Evolutionary conservation across 1,139 yeast genomes (phyloP).

Genomic region (Candida anutae): DNA sequence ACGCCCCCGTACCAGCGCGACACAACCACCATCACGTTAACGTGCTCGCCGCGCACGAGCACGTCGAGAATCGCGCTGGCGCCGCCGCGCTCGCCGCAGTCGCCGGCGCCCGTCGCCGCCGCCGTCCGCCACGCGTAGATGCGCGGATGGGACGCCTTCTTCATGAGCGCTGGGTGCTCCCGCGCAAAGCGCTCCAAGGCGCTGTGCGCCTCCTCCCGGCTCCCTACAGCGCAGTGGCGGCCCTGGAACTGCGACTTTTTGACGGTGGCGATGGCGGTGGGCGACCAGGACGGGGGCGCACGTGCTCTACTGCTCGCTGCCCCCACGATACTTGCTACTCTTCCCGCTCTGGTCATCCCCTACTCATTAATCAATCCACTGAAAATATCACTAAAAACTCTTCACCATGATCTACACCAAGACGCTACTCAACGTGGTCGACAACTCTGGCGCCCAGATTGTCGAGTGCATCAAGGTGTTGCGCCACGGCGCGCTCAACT

Average conservation of each 20-base stretch:
- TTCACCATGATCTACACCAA: slow-evolving; percentile 72
- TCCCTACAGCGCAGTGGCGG: slow-evolving; percentile 32
- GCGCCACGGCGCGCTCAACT: slow-evolving; percentile 78
- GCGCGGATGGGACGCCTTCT: slow-evolving; percentile 55
- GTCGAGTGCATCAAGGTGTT: slow-evolving; percentile 95
- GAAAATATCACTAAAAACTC: too few species aligned
- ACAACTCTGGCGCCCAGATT: slow-evolving; percentile 90
- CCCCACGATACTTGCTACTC: too few species aligned
- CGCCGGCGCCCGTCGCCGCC: slow-evolving; percentile 35
- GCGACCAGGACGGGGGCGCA: too few species aligned
- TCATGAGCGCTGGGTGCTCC: slow-evolving; percentile 32
- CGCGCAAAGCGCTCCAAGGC: slow-evolving; percentile 29
- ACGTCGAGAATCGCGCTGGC: slow-evolving; percentile 46
- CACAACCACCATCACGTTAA: slow-evolving; percentile 52
- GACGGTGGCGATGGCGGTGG: slow-evolving; percentile 22
- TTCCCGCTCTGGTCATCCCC: too few species aligned
- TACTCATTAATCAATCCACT: too few species aligned
- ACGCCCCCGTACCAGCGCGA: slow-evolving; percentile 72
- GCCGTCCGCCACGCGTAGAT: slow-evolving; percentile 65
- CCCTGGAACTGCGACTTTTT: slow-evolving; percentile 60
- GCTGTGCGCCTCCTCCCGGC: slow-evolving; percentile 28
- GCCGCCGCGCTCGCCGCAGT: slow-evolving; percentile 62
- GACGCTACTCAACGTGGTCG: slow-evolving; percentile 82
- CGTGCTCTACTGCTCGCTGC: too few species aligned
- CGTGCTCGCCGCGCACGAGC: slow-evolving; percentile 37